Evolutionary conservation across 2,329 filamentous ascomycete genomes (phyloP), one percentile per base, ranked within the genome.

Genomic region (Aspergillus aculeatinus): DNA sequence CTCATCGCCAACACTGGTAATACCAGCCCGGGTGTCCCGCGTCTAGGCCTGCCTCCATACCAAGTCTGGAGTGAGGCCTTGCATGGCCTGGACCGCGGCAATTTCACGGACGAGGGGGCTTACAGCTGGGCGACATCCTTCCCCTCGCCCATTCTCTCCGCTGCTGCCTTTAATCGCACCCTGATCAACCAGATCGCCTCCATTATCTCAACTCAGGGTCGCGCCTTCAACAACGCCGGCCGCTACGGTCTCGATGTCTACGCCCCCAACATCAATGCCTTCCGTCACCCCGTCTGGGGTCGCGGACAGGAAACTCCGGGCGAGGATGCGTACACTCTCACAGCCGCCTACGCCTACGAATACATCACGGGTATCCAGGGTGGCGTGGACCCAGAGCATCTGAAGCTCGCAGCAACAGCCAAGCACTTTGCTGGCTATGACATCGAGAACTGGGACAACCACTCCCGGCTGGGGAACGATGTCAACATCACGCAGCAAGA

Each of bases 241-340:
- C 76, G 80, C 12, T 82, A 65, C 49, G 70, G 72, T 2, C 58
- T 74, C 7, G 69, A 74, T 49, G 68, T 67, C 12, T 74, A 73
- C 55, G 87, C 87, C 0, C 87, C 87, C 0, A 89, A 89, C 67
- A 86, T 89, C 71, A 89, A 89, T 66, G 81, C 84, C 0, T 89
- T 84, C 75, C 82, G 82, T 42, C 85, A 88, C 67, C 86, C 86
- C 0, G 76, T 87, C 27, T 87, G 85, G 86, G 86, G 86, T 1
- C 77, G 86, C 9, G 86, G 85, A 0, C 80, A 82, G 62, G 84
- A 88, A 67, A 87, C 85, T 0, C 85, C 85, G 0, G 84, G 84
- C 4, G 85, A 86, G 67, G 84, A 87, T 62, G 74, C 39, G 14
- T 44, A 81, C 0, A 78, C 80, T 52, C 74, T 86, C 14, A 60